A percentile compares a stretch with the other conserved stretches of the same genome.
Conservation (phyloP, 345 rosid genomes). For the Microcos paniculata region DNA sequence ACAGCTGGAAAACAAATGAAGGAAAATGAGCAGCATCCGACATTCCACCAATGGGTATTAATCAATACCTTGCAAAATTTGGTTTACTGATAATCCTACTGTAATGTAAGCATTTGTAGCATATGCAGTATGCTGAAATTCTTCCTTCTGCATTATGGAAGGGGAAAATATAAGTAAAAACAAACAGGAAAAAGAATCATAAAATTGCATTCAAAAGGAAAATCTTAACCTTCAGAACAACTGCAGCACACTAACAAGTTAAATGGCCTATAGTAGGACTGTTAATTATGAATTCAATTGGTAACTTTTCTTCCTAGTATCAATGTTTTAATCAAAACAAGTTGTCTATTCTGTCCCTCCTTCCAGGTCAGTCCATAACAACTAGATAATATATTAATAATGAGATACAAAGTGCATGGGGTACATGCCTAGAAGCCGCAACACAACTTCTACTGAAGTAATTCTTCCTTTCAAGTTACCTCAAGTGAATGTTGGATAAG, state of each 20-base stretch:
- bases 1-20: not conserved
- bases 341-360: not conserved
- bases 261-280: not conserved
- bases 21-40: not conserved
- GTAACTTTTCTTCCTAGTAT: not conserved
- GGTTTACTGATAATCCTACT: slow-evolving; percentile 75
- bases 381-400: not conserved
- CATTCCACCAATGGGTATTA: not conserved
- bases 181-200: not conserved
- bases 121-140: slow-evolving; percentile 92
- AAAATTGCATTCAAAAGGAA: slow-evolving; percentile 9
- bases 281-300: not conserved
- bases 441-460: not conserved
- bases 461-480: not conserved
- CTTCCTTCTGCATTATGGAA: slow-evolving; percentile 63
- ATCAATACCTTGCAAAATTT: slow-evolving; percentile 67
- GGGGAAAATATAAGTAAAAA: not conserved
- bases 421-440: not conserved
- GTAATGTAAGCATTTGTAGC: slow-evolving; percentile 90
- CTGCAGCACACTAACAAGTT: not conserved
- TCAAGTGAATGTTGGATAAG: not conserved
- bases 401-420: not conserved
- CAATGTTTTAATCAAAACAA: not conserved
- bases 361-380: not conserved
- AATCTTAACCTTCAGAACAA: not conserved